Conservation (phyloP, 2,329 filamentous ascomycete species). For the Polychaeton citri region DNA sequence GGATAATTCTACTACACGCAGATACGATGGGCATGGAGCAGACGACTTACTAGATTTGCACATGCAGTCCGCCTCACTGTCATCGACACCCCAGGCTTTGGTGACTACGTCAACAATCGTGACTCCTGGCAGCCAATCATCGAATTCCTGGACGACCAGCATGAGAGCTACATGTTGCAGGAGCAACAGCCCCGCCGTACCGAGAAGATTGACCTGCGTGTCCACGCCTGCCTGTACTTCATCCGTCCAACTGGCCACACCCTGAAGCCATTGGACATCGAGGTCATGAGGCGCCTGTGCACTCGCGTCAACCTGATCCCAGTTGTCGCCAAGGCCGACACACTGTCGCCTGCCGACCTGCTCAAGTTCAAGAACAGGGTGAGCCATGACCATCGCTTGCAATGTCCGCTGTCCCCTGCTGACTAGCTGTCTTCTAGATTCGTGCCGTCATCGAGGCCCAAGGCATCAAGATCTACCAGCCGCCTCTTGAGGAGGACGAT, state of each 20-base stretch:
- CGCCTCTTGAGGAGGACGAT: slow-evolving; percentile 94
- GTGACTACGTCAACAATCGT: slow-evolving; percentile 99
- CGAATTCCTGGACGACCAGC: slow-evolving; percentile 98
- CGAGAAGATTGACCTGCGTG: slow-evolving; percentile 98
- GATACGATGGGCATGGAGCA: slow-evolving; percentile 2
- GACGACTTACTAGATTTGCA: slow-evolving; percentile 2
- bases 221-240: slow-evolving; percentile 97
- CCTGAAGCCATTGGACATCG: slow-evolving; percentile 95
- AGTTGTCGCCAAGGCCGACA: slow-evolving; percentile 97
- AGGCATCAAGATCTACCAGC: slow-evolving; percentile 99
- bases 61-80: slow-evolving; percentile 82
- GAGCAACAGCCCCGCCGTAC: slow-evolving; percentile 96
- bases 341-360: slow-evolving; percentile 82
- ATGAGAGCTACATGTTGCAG: slow-evolving; percentile 99
- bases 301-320: slow-evolving; percentile 97
- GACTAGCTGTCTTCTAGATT: slow-evolving; percentile 45
- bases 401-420: not conserved
- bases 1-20: not conserved
- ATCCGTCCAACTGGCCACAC: slow-evolving; percentile 97
- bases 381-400: slow-evolving; percentile 24
- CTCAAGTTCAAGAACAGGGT: slow-evolving; percentile 92
- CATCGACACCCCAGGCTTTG: slow-evolving; percentile 97
- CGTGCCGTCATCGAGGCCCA: slow-evolving; percentile 92
- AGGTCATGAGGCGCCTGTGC: slow-evolving; percentile 99
- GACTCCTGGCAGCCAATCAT: slow-evolving; percentile 99